These are phyloP conservation scores for Xylariaceae sp. DNA, from an alignment of 2,329 filamentous ascomycete genomes.

Conservation along the genomic window DNA sequence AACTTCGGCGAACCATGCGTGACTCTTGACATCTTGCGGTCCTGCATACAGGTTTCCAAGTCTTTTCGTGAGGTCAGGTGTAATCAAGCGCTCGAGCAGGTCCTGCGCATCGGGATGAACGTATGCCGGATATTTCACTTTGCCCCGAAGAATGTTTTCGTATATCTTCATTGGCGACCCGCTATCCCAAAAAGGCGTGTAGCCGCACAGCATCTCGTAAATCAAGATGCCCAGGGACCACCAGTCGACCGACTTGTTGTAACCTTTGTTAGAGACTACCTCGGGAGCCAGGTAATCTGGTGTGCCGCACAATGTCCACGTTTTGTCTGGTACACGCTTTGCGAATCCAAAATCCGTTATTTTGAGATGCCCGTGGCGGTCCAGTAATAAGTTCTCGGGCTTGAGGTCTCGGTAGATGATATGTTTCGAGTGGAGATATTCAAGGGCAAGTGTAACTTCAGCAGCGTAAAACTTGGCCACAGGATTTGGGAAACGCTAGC, in stretches of 20 bases:
- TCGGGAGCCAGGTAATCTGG: conserved; percentile 97
- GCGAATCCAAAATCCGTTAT: conserved; percentile 99
- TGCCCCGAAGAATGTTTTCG: conserved; percentile 95
- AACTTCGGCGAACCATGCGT: conserved; percentile 95
- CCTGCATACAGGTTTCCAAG: conserved; percentile 92
- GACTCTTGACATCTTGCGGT: conserved; percentile 87
- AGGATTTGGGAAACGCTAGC: conserved; percentile 94
- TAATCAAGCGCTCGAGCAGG: conserved; percentile 88
- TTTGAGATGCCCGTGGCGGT: conserved; percentile 91
- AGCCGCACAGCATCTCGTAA: conserved; percentile 99
- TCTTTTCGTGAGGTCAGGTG: conserved; percentile 89
- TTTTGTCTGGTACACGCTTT: conserved; percentile 97
- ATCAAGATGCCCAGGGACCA: conserved; percentile 98
- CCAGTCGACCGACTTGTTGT: conserved; percentile 99
- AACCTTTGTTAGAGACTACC: conserved; percentile 98
- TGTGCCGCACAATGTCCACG: conserved; percentile 96
- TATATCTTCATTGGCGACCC: conserved; percentile 99
- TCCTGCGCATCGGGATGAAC: conserved; percentile 93
- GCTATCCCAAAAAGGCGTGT: conserved; percentile 98
- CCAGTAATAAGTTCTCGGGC: conserved; percentile 87
- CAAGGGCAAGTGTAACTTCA: conserved; percentile 90
- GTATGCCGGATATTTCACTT: conserved; percentile 95
- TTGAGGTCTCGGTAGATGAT: conserved; percentile 99
- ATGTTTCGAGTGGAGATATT: conserved; percentile 90
- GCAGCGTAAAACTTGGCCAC: conserved; percentile 99